Percentiles rank a stretch among this genome's conserved stretches.
These are phyloP conservation scores for Chalciporus sp. DNA, from an alignment of 1,284 basidiomycete species.

Conservation along the genomic window DNA sequence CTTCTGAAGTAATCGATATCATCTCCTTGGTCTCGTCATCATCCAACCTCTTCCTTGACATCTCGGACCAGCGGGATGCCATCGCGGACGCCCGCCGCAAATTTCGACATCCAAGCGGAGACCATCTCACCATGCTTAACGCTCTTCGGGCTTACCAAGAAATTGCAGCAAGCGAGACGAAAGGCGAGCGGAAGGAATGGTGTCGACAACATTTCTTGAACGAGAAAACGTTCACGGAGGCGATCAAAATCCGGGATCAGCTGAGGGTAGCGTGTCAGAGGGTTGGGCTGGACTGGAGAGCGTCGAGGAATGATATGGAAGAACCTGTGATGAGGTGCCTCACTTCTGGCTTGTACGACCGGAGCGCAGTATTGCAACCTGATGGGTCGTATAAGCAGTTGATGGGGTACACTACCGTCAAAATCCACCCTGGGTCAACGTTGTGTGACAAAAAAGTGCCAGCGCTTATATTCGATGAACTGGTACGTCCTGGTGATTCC, in stretches of 20 bases:
- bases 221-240: slow-evolving; percentile 84
- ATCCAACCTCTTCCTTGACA: slow-evolving; percentile 73
- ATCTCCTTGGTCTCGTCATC: slow-evolving; percentile 80
- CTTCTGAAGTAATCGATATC: slow-evolving; percentile 76
- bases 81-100: slow-evolving; percentile 71
- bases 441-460: slow-evolving; percentile 79
- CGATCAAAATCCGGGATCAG: slow-evolving; percentile 82
- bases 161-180: slow-evolving; percentile 46
- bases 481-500: slow-evolving; percentile 55
- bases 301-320: slow-evolving; percentile 58
- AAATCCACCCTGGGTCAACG: slow-evolving; percentile 87
- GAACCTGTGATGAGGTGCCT: slow-evolving; percentile 69
- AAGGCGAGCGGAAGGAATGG: slow-evolving; percentile 68
- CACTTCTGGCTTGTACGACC: slow-evolving; percentile 75
- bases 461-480: slow-evolving; percentile 88
- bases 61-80: slow-evolving; percentile 69
- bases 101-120: slow-evolving; percentile 85
- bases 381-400: slow-evolving; percentile 86
- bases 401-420: slow-evolving; percentile 80
- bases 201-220: slow-evolving; percentile 85
- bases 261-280: slow-evolving; percentile 68
- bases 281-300: slow-evolving; percentile 62
- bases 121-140: slow-evolving; percentile 90
- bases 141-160: slow-evolving; percentile 81
- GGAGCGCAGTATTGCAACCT: slow-evolving; percentile 80